Percentiles rank a stretch among this genome's conserved stretches.
Evolutionary conservation across 1,284 basidiomycete species (phyloP).

Genomic region (Sporisorium graminicola): DNA sequence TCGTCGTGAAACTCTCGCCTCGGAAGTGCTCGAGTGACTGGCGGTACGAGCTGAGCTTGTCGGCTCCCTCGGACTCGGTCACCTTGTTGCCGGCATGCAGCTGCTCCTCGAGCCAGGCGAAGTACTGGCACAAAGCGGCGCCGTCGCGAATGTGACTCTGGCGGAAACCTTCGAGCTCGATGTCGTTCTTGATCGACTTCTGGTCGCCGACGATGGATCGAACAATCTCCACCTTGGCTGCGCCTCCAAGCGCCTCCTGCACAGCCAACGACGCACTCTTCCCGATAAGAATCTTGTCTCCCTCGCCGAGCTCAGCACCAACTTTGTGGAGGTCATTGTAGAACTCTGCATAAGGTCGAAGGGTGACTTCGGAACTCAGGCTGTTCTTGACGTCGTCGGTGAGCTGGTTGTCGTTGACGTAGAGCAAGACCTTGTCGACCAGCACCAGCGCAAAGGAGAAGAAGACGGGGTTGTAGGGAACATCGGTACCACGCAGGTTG

Average conservation of each 20-base stretch:
- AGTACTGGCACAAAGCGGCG: slow-evolving; percentile 81
- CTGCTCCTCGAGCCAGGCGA: slow-evolving; percentile 92
- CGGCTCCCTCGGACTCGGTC: slow-evolving; percentile 85
- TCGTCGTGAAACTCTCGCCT: slow-evolving; percentile 91
- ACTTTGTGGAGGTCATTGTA: slow-evolving; percentile 61
- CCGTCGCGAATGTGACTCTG: slow-evolving; percentile 91
- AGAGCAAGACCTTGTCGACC: slow-evolving; percentile 76
- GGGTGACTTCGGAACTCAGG: slow-evolving; percentile 75
- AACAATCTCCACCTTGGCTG: slow-evolving; percentile 50
- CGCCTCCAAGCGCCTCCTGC: slow-evolving; percentile 65
- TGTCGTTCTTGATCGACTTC: slow-evolving; percentile 89
- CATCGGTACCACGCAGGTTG: slow-evolving; percentile 92
- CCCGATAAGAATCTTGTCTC: slow-evolving; percentile 61
- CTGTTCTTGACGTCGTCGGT: slow-evolving; percentile 75
- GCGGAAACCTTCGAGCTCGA: slow-evolving; percentile 90
- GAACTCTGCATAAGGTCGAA: slow-evolving; percentile 76
- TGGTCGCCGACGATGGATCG: slow-evolving; percentile 79
- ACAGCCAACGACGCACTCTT: slow-evolving; percentile 66
- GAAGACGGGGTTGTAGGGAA: slow-evolving; percentile 92
- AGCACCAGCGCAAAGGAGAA: slow-evolving; percentile 90
- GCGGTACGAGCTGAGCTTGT: slow-evolving; percentile 82
- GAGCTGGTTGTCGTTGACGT: slow-evolving; percentile 79
- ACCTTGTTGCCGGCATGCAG: slow-evolving; percentile 77
- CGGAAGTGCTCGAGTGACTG: slow-evolving; percentile 83
- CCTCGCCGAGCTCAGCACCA: slow-evolving; percentile 37